Conservation (phyloP, 2,329 filamentous ascomycete species). For the Falciphora oryzae region DNA sequence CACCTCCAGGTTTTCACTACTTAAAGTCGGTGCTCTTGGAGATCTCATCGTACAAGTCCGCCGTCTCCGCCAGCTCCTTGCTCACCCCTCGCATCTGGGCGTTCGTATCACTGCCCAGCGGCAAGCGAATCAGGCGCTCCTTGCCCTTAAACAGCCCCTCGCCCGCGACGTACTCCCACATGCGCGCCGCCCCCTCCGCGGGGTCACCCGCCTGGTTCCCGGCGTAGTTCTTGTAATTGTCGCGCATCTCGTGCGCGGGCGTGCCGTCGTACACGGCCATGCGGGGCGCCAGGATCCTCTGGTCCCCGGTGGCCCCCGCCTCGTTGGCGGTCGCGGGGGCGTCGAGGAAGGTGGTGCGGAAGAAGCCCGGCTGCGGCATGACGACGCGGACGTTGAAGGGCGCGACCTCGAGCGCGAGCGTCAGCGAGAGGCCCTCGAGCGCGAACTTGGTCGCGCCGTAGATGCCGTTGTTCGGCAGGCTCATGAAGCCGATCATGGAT, state of each 20-base stretch:
- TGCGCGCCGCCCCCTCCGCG: neutral
- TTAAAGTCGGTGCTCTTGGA: too few species aligned
- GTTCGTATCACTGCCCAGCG: too few species aligned
- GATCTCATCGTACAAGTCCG: too few species aligned
- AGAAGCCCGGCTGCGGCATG: slow-evolving; percentile 2
- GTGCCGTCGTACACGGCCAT: slow-evolving; percentile 1
- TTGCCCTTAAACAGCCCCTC: too few species aligned
- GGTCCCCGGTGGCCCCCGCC: too few species aligned
- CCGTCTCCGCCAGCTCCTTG: too few species aligned
- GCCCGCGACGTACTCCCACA: neutral
- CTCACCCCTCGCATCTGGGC: too few species aligned
- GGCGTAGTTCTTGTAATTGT: neutral
- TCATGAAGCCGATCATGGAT: slow-evolving; percentile 21
- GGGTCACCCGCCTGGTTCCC: neutral
- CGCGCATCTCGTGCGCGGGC: neutral
- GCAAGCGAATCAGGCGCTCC: too few species aligned
- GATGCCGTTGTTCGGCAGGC: slow-evolving; percentile 16
- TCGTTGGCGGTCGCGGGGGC: neutral
- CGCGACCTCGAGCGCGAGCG: neutral
- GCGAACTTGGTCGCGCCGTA: slow-evolving; percentile 32
- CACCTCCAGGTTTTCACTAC: too few species aligned
- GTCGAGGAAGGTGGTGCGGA: neutral
- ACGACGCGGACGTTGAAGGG: neutral
- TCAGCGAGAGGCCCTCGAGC: slow-evolving; percentile 26
- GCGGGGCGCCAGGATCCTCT: neutral